Percentiles rank a stretch among this genome's conserved stretches.
phyloP scores from a whole-genome alignment of 495 filamentous ascomycete species.

The Xylaria venustula region DNA sequence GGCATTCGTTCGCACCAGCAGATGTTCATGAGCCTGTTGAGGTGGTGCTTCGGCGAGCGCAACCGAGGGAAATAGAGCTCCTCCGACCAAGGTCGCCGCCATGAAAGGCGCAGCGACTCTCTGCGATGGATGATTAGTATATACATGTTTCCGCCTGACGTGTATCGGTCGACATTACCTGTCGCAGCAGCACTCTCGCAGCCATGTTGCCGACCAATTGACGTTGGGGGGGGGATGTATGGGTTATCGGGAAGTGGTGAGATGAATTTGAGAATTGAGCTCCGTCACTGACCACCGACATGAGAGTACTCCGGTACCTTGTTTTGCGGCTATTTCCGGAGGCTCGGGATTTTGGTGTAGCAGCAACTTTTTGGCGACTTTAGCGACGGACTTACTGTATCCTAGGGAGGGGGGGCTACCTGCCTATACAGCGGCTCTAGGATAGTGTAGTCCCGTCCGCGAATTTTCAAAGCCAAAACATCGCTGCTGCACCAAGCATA shows the following conservation, averaged over 20 bases:
- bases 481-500: too few relatives aligned
- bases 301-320: slow-evolving; percentile 7
- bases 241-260: slow-evolving; percentile 9
- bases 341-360: slow-evolving; percentile 5
- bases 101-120: slow-evolving; percentile 48
- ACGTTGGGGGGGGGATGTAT: slow-evolving; percentile 16
- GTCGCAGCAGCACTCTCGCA: slow-evolving; percentile 53
- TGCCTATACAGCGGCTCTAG: too few relatives aligned
- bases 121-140: slow-evolving; percentile 21
- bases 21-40: slow-evolving; percentile 22
- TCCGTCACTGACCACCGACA: background rate
- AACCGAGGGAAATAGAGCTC: slow-evolving; percentile 43
- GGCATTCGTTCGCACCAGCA: slow-evolving; percentile 10
- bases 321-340: slow-evolving; percentile 21
- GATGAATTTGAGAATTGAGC: slow-evolving; percentile 12
- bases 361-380: too few relatives aligned
- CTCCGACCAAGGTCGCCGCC: slow-evolving; percentile 45
- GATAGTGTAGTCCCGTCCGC: too few relatives aligned
- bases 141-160: background rate
- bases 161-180: slow-evolving; percentile 28
- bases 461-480: too few relatives aligned
- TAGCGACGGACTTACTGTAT: too few relatives aligned
- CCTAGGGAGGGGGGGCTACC: too few relatives aligned
- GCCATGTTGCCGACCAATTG: slow-evolving; percentile 50
- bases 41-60: slow-evolving; percentile 45